Percentiles rank a stretch among this genome's conserved stretches.
Evolutionary conservation across 1,284 basidiomycete species (phyloP).

Genomic region (Microbotryum violaceum): DNA sequence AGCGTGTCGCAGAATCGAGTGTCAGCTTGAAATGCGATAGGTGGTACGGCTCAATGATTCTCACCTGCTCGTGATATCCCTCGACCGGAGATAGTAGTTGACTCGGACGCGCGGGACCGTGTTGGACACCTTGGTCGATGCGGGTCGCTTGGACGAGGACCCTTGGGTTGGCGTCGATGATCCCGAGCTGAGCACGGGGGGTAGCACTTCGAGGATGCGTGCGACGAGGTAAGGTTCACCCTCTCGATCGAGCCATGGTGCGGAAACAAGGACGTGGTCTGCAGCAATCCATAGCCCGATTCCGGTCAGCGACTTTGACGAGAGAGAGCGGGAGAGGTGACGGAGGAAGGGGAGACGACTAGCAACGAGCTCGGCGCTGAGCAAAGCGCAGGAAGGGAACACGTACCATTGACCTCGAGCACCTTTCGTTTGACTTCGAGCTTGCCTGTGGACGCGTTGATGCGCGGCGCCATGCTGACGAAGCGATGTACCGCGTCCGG

Average conservation of each 20-base stretch:
- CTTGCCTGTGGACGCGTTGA: no score
- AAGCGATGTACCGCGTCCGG: no score
- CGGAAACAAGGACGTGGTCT: conserved; percentile 34
- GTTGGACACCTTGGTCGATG: neutral
- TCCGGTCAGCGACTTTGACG: neutral
- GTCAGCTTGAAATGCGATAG: neutral
- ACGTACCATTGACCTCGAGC: no score
- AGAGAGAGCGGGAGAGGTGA: neutral
- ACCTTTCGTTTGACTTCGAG: no score
- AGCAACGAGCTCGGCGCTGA: neutral
- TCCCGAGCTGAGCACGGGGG: conserved; percentile 1
- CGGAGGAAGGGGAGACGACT: neutral
- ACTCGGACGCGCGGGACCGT: conserved; percentile 27
- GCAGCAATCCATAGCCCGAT: neutral
- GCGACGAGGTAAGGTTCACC: conserved; percentile 34
- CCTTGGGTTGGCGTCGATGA: neutral
- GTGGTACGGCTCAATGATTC: neutral
- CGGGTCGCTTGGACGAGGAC: neutral
- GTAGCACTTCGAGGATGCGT: conserved; percentile 30
- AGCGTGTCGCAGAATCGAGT: no score
- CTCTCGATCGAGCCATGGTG: conserved; percentile 32
- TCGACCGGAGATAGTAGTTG: conserved; percentile 34
- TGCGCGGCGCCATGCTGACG: no score
- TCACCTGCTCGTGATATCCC: conserved; percentile 33
- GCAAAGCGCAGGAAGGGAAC: no score